These are phyloP conservation scores for Globisporangium perplexum DNA, from an alignment of 352 stramenopile genomes.

Conservation along the genomic window DNA sequence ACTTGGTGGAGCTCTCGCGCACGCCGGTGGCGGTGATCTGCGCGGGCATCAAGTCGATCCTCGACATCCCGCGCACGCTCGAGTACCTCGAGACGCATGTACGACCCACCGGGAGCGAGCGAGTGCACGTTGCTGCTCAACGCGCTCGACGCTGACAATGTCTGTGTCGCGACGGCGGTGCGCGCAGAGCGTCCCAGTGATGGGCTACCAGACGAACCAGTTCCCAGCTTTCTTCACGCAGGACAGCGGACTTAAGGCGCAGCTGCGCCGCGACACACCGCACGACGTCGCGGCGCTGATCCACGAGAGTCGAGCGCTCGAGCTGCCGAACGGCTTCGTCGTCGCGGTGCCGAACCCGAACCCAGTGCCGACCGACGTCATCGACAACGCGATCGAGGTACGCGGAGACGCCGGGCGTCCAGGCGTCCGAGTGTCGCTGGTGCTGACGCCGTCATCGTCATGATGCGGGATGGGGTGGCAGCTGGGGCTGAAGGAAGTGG, in stretches of 20 bases:
- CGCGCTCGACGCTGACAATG: background rate
- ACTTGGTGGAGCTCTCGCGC: slow-evolving; percentile 94
- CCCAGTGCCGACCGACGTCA: slow-evolving; percentile 72
- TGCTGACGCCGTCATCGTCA: slow-evolving; percentile 26
- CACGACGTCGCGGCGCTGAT: slow-evolving; percentile 86
- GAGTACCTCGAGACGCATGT: slow-evolving; percentile 96
- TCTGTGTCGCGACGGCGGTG: background rate
- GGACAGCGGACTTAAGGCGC: slow-evolving; percentile 81
- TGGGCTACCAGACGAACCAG: slow-evolving; percentile 88
- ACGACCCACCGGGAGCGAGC: slow-evolving; percentile 2
- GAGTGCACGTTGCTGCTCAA: background rate
- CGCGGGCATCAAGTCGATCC: slow-evolving; percentile 98
- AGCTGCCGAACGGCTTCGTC: slow-evolving; percentile 82
- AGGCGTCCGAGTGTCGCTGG: slow-evolving; percentile 19
- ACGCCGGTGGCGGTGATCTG: slow-evolving; percentile 96
- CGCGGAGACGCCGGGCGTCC: background rate
- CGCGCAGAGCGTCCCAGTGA: slow-evolving; percentile 91
- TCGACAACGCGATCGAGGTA: slow-evolving; percentile 90
- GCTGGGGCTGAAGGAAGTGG: slow-evolving; percentile 79
- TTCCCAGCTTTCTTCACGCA: slow-evolving; percentile 99
- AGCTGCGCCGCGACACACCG: slow-evolving; percentile 82
- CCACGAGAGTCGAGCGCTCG: slow-evolving; percentile 64
- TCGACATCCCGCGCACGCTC: slow-evolving; percentile 96
- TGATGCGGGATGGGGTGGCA: slow-evolving; percentile 13
- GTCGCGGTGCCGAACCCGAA: slow-evolving; percentile 88